A percentile compares a stretch with the other conserved stretches of the same genome.
Evolutionary conservation across 495 filamentous ascomycete species (phyloP).

Genomic region (Choiromyces venosus): DNA sequence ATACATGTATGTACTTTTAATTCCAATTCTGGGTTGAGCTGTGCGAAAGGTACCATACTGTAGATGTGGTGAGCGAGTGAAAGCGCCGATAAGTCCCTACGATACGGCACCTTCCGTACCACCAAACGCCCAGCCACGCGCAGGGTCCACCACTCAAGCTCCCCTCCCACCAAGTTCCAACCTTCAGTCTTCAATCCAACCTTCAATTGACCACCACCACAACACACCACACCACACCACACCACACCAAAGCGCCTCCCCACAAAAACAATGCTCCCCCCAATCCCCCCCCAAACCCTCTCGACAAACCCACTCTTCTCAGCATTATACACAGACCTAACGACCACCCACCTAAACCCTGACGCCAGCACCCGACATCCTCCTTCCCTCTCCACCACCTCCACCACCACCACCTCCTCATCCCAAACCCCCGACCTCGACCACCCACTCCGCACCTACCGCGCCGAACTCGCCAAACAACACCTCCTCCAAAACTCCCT

Average conservation of each 20-base stretch:
- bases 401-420: constrained; percentile 26
- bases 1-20: background rate
- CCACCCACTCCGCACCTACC: constrained; percentile 38
- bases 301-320: constrained; percentile 35
- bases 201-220: background rate
- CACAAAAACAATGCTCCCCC: constrained; percentile 34
- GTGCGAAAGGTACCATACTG: no score
- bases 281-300: constrained; percentile 28
- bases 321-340: constrained; percentile 32
- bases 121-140: background rate
- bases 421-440: background rate
- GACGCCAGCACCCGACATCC: constrained; percentile 30
- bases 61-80: background rate
- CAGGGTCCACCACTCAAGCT: background rate
- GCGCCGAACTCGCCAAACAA: constrained; percentile 39
- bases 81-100: background rate
- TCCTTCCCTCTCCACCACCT: constrained; percentile 26
- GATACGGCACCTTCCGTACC: background rate
- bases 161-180: background rate
- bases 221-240: background rate
- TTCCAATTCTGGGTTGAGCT: no score
- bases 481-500: constrained; percentile 35
- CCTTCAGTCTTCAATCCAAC: background rate
- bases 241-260: background rate
- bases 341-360: constrained; percentile 35